These are phyloP conservation scores for Crucihimalaya himalaica DNA, from an alignment of 345 rosid species.

Conservation along the genomic window DNA sequence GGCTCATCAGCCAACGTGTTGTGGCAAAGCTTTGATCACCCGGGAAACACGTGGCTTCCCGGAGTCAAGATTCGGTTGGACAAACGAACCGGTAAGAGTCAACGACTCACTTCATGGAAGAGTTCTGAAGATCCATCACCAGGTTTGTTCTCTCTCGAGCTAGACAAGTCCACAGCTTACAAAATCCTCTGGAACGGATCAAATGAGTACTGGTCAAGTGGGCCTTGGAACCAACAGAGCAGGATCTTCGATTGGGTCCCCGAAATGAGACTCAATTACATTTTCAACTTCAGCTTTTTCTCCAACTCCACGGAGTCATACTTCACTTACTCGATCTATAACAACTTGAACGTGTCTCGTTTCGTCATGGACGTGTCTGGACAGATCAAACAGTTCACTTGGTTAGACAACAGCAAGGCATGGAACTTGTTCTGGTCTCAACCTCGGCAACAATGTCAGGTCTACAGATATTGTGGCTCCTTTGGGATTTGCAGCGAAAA, in stretches of 20 bases:
- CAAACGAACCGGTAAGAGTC: slow-evolving; percentile 44
- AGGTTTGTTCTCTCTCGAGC: slow-evolving; percentile 74
- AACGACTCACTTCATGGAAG: slow-evolving; percentile 63
- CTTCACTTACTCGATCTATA: slow-evolving; percentile 55
- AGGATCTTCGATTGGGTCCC: slow-evolving; percentile 55
- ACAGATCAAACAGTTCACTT: slow-evolving; percentile 54
- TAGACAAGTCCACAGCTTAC: slow-evolving; percentile 54
- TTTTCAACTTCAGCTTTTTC: slow-evolving; percentile 55
- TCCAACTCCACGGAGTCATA: slow-evolving; percentile 53
- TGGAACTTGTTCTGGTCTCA: slow-evolving; percentile 78
- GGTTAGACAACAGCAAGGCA: slow-evolving; percentile 35
- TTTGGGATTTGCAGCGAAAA: slow-evolving; percentile 58
- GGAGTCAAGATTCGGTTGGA: slow-evolving; percentile 56
- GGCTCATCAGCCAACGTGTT: slow-evolving; percentile 27
- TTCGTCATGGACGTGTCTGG: slow-evolving; percentile 62
- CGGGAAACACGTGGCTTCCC: slow-evolving; percentile 71
- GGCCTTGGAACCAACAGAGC: slow-evolving; percentile 54
- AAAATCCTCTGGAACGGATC: slow-evolving; percentile 56
- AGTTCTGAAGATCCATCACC: slow-evolving; percentile 61
- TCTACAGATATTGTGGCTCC: slow-evolving; percentile 67
- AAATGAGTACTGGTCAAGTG: slow-evolving; percentile 60
- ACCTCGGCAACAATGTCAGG: slow-evolving; percentile 74
- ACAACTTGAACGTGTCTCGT: slow-evolving; percentile 37
- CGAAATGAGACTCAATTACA: slow-evolving; percentile 61
- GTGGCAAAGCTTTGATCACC: slow-evolving; percentile 86